phyloP scores from a whole-genome alignment of 257 asterid species.

The Solanum megistacrolobum region DNA sequence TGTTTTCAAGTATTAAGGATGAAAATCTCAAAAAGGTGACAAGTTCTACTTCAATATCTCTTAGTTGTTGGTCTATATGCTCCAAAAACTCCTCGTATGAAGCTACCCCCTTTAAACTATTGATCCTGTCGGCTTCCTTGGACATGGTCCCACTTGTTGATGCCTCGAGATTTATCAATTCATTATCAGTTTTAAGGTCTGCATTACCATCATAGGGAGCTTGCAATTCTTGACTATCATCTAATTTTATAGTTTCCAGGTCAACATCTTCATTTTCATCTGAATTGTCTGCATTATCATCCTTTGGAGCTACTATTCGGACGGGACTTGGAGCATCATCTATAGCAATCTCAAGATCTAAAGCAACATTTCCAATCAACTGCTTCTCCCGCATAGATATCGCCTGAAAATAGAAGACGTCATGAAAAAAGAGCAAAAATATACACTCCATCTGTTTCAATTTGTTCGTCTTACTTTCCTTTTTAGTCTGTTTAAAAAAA shows the following conservation, averaged over 20 bases:
- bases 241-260: slow-evolving; percentile 8
- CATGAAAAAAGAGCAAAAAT: background rate
- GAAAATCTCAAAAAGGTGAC: slow-evolving; percentile 51
- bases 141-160: slow-evolving; percentile 6
- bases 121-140: slow-evolving; percentile 12
- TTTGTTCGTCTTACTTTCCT: background rate
- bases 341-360: slow-evolving; percentile 40
- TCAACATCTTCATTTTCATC: slow-evolving; percentile 15
- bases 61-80: slow-evolving; percentile 52
- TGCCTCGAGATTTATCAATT: slow-evolving; percentile 3
- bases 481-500: too few relatives aligned
- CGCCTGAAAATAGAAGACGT: slow-evolving; percentile 37
- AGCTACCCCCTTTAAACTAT: slow-evolving; percentile 22
- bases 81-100: slow-evolving; percentile 55
- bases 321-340: slow-evolving; percentile 32
- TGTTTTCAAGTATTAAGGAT: slow-evolving; percentile 34
- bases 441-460: background rate
- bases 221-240: slow-evolving; percentile 23
- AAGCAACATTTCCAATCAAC: slow-evolving; percentile 61
- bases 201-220: slow-evolving; percentile 8
- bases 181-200: slow-evolving; percentile 10
- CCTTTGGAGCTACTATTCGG: slow-evolving; percentile 57
- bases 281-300: slow-evolving; percentile 16
- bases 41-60: slow-evolving; percentile 58
- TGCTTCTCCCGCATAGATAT: slow-evolving; percentile 67